phyloP scores from a whole-genome alignment of 305 asterid species.

The Striga hermonthica region DNA sequence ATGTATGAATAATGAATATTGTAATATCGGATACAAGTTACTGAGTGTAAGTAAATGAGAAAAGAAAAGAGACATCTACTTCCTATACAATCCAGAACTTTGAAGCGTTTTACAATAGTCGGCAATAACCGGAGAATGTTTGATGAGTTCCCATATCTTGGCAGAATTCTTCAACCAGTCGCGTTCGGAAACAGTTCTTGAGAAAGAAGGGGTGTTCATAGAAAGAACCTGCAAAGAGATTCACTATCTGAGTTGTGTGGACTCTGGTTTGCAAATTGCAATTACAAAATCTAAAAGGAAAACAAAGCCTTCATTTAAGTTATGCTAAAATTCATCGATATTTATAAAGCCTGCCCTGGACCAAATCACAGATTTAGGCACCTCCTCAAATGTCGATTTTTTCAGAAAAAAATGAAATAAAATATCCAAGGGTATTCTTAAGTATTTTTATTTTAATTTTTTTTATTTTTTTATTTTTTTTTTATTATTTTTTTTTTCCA shows the following conservation, averaged over 20 bases:
- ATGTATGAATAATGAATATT: no score
- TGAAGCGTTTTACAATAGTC: conserved; percentile 74
- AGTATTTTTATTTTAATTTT: no score
- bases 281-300: neutral
- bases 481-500: neutral
- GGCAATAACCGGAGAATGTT: conserved; percentile 51
- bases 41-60: no score
- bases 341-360: no score
- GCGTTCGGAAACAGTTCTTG: conserved; percentile 82
- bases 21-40: no score
- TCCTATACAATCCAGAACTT: conserved; percentile 64
- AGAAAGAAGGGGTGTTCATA: conserved; percentile 59
- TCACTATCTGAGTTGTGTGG: conserved; percentile 1
- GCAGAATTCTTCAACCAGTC: conserved; percentile 96
- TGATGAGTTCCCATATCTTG: conserved; percentile 85
- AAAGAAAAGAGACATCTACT: conserved; percentile 32
- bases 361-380: no score
- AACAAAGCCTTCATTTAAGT: no score
- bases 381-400: no score
- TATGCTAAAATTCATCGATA: no score
- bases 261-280: neutral
- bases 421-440: no score
- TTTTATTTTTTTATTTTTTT: no score
- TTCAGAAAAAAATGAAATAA: no score
- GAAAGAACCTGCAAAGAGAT: conserved; percentile 59